Percentiles rank a stretch among this genome's conserved stretches.
phyloP scores from a whole-genome alignment of 2,329 filamentous ascomycete genomes.

The Fonsecaea pedrosoi region DNA sequence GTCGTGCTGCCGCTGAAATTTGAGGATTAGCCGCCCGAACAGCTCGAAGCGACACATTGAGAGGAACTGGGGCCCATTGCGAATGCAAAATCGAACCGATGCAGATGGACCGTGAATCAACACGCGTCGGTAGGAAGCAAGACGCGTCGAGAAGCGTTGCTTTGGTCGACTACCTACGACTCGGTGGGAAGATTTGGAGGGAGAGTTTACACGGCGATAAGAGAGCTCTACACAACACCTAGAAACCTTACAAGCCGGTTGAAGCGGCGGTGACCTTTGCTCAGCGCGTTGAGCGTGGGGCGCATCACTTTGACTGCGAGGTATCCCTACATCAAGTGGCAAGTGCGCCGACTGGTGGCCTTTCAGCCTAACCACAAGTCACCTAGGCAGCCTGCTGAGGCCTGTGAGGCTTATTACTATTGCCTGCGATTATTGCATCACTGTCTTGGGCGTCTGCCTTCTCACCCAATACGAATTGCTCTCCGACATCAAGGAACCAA shows the following conservation, averaged over 20 bases:
- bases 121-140: not conserved
- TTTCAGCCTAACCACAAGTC: not conserved
- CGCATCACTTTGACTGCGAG: not conserved
- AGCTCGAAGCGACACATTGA: conserved; percentile 57
- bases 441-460: conserved; percentile 9
- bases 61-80: conserved; percentile 25
- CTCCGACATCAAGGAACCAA: conserved; percentile 5
- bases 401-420: not conserved
- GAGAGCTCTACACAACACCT: not conserved
- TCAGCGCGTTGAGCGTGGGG: not conserved
- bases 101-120: conserved; percentile 22
- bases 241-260: not conserved
- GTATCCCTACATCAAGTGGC: not conserved
- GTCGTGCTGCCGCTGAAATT: conserved; percentile 47
- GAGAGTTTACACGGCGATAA: not conserved
- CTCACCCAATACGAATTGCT: conserved; percentile 2
- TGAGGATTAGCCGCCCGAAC: conserved; percentile 52
- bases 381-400: not conserved
- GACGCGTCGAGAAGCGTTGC: conserved; percentile 3
- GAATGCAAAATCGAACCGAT: conserved; percentile 8
- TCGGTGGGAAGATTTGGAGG: not conserved
- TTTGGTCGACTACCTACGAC: not conserved
- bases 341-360: not conserved
- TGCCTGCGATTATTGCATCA: conserved; percentile 22
- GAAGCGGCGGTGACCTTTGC: not conserved